Conservation (phyloP, 768 basidiomycete species). For the Cyclocybe cylindracea region DNA sequence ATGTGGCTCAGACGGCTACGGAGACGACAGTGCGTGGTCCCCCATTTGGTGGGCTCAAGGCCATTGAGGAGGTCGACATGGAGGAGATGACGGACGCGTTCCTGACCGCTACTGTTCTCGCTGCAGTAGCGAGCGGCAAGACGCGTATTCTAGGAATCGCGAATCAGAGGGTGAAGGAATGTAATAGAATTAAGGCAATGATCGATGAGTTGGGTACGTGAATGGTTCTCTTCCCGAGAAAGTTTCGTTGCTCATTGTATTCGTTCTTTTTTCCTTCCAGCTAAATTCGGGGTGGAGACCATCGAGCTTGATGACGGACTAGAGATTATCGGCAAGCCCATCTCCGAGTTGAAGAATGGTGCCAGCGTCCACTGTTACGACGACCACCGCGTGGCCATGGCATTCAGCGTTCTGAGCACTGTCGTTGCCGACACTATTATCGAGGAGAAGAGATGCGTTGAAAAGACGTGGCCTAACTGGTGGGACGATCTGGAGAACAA, state of each 20-base stretch:
- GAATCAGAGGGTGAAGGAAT: slow-evolving; percentile 98
- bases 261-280: slow-evolving; percentile 36
- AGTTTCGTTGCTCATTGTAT: neutral
- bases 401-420: slow-evolving; percentile 86
- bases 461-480: slow-evolving; percentile 99
- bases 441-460: slow-evolving; percentile 96
- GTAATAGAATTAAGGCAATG: slow-evolving; percentile 96
- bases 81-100: slow-evolving; percentile 99
- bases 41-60: slow-evolving; percentile 75
- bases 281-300: slow-evolving; percentile 93
- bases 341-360: slow-evolving; percentile 62
- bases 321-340: slow-evolving; percentile 80
- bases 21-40: slow-evolving; percentile 94
- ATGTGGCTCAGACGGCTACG: slow-evolving; percentile 81
- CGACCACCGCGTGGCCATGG: slow-evolving; percentile 99
- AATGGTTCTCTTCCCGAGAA: neutral
- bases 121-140: slow-evolving; percentile 74
- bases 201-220: slow-evolving; percentile 88
- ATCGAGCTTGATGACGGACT: slow-evolving; percentile 93
- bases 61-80: slow-evolving; percentile 91
- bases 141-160: slow-evolving; percentile 93
- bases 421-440: slow-evolving; percentile 75
- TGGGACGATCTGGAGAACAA: slow-evolving; percentile 99
- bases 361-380: slow-evolving; percentile 94
- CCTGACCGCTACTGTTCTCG: slow-evolving; percentile 90